Conservation (phyloP, 192 early-diverging fungal species). For the Rhizophagus sp. region DNA sequence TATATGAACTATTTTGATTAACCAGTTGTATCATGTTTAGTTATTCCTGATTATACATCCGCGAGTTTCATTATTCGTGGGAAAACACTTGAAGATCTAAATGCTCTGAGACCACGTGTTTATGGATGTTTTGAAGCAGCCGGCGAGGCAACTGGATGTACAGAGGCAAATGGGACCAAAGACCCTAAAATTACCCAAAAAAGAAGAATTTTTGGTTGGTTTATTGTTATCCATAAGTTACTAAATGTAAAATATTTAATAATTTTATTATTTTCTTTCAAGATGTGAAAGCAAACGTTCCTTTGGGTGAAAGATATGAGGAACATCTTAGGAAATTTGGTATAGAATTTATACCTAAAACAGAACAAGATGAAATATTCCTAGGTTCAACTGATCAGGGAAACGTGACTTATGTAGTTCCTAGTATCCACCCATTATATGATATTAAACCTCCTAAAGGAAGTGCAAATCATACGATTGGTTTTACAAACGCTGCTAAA, state of each 20-base stretch:
- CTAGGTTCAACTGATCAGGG: conserved; percentile 71
- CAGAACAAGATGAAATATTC: conserved; percentile 25
- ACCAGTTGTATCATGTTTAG: conserved; percentile 31
- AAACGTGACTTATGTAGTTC: conserved; percentile 44
- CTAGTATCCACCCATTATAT: too few species aligned
- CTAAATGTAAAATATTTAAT: conserved; percentile 19
- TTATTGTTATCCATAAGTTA: conserved; percentile 43
- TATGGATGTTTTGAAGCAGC: conserved; percentile 60
- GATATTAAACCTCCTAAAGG: too few species aligned
- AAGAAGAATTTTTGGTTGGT: conserved; percentile 56
- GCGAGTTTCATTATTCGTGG: conserved; percentile 63
- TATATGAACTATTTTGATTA: neutral
- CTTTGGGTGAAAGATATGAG: conserved; percentile 3
- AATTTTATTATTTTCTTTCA: conserved; percentile 22
- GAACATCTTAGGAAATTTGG: too few species aligned
- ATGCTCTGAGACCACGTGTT: conserved; percentile 50
- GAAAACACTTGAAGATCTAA: conserved; percentile 45
- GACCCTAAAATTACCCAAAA: conserved; percentile 51
- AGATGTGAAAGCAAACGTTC: conserved; percentile 1
- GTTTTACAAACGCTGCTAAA: conserved; percentile 60
- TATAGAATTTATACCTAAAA: conserved; percentile 23
- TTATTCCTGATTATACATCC: conserved; percentile 67
- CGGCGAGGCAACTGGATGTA: conserved; percentile 52
- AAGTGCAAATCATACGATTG: conserved; percentile 38
- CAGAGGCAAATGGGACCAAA: conserved; percentile 48